Base-by-base conservation (phyloP, 805 yeast genomes). In the Naumovozyma dairenensis region DNA sequence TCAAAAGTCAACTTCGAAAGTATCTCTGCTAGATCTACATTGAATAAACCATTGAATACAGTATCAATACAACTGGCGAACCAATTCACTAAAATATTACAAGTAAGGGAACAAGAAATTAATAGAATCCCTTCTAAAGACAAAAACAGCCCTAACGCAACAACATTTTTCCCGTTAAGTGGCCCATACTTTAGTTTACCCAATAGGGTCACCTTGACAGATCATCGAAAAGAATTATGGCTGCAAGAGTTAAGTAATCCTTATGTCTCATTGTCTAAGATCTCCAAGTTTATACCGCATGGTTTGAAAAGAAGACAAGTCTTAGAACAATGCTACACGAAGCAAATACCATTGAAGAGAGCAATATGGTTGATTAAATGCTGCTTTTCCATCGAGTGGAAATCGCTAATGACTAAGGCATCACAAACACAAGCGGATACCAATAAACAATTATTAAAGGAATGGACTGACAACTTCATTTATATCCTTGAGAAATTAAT, bases 331-430 rank as follows among this genome's bases (percentile, higher is more conserved):
- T 70, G 93, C 42, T 69, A 80, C 39, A 49, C 61, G 16, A 77
- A 78, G 48, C 60, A 62, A 21, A 77, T 89, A 0, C 96, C 97
- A 0, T 61, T 80, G 2, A 53, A 71, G n/a, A 64, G 96, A 39
- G 94, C 96, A 0, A 57, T 89, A 2, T 89, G 98, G 98, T 70
- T 92, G 39, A 80, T 89, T 3, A 74, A 83, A 42, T 84, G 96
- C 55, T 84, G 87, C 3, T 77, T 87, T 16, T 77, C 82, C 9
- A 81, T 86, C 42, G 95, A 85, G 61, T 45, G 61, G 53, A 49
- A 53, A 28, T 32, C 42, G 2, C 34, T 24, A 34, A 43, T 17
- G 46, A 40, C 25, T 26, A 38, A 30, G 20, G 10, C 6, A 22
- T 29, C 6, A 16, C 25, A 13, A 29, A 17, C 16, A 10, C 9